Base-by-base conservation (phyloP, 2,329 filamentous ascomycete genomes). In the Aschersonia sp. region DNA sequence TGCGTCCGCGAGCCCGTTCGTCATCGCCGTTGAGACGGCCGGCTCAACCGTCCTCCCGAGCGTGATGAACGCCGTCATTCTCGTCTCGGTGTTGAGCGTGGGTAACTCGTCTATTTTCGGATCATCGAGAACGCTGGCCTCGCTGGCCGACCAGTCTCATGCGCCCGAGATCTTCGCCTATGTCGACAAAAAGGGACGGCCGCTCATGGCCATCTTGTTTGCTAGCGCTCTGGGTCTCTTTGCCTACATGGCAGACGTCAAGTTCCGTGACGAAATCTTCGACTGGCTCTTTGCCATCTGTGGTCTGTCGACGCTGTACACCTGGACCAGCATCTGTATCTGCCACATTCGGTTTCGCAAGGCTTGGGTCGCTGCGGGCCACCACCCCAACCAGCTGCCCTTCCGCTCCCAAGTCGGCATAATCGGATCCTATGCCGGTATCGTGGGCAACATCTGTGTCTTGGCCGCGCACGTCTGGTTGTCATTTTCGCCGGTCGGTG, bases 91-190 rank as follows among this genome's bases (percentile, higher is more conserved):
- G 6, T 10, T 38, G 32, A 38, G 32, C 32, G 32, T 38, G 6
- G 32, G 32, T 10, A 38, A 38, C 32, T 38, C 32, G 6, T 6
- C 32, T 6, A 10, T 96, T 51, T 97, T 94, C 58, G 91, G 89
- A 38, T 91, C 87, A 30, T 94, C 87, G 1, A 82, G 91, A 56
- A 96, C 89, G 2, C 78, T 97, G 5, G 87, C 89, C 30, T 89
- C 89, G 3, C 77, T 96, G 2, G 89, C 89, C 43, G 89, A 95
- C 62, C 88, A 94, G 63, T 77, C 81, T 48, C 88, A 92, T 61
- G 89, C 86, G 0, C 89, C 89, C 5, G 74, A 70, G 52, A 71
- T 89, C 54, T 71, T 95, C 32, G 79, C 78, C 50, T 95, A 91
- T 65, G 82, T 92, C 57, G 89, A 91, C 68, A 81, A 83, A 45